Evolutionary conservation across 2,329 filamentous ascomycete species (phyloP).

Genomic region (Paraphoma sp.): DNA sequence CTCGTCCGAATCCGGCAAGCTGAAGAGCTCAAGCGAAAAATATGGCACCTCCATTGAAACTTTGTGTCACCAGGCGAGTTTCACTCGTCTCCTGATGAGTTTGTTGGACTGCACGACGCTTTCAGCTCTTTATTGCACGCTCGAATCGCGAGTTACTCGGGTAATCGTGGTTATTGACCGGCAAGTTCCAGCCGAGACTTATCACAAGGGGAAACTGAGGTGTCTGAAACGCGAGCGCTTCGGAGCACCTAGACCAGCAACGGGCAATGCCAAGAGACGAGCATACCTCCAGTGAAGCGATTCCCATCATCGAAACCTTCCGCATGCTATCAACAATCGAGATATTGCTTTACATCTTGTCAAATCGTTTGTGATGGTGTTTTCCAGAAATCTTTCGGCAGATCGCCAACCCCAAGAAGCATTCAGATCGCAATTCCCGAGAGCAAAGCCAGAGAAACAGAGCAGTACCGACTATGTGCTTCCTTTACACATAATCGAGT

Average conservation of each 20-base stretch:
- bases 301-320: too few species aligned
- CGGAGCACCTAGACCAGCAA: too few species aligned
- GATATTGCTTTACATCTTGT: too few species aligned
- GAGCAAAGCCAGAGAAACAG: not conserved
- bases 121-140: not conserved
- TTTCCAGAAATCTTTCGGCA: not conserved
- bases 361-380: not conserved
- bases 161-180: too few species aligned
- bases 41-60: not conserved
- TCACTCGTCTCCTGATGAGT: not conserved
- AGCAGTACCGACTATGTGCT: slow-evolving; percentile 1
- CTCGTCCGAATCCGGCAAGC: not conserved
- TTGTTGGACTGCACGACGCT: not conserved
- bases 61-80: not conserved
- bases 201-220: too few species aligned
- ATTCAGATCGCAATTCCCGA: slow-evolving; percentile 7
- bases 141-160: too few species aligned
- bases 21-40: not conserved
- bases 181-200: too few species aligned
- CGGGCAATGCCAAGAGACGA: too few species aligned
- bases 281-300: too few species aligned
- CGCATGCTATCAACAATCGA: too few species aligned
- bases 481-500: slow-evolving; percentile 30
- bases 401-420: slow-evolving; percentile 16
- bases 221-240: too few species aligned